These are phyloP conservation scores for Drosera spatulata DNA, from an alignment of 179 eudicot genomes.

Conservation along the genomic window DNA sequence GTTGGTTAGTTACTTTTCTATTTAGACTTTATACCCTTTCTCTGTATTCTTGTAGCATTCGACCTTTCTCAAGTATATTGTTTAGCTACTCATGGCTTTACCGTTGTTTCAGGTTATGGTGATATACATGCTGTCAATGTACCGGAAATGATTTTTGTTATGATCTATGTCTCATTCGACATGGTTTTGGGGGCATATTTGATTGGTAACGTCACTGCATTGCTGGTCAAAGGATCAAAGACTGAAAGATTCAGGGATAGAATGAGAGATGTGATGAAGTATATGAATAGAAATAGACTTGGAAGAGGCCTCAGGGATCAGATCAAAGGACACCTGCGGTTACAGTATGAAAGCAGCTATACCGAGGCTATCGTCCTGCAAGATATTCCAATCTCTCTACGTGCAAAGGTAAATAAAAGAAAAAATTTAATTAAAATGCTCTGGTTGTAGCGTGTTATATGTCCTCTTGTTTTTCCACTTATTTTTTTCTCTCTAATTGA, in stretches of 20 bases:
- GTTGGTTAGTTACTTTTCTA: constrained; percentile 50
- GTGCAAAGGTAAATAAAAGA: constrained; percentile 54
- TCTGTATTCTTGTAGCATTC: neutral
- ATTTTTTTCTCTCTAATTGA: no score
- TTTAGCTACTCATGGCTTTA: neutral
- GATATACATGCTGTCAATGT: constrained; percentile 90
- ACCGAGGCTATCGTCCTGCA: constrained; percentile 70
- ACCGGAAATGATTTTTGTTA: constrained; percentile 89
- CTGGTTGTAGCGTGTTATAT: no score
- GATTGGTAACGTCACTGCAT: constrained; percentile 91
- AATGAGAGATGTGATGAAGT: constrained; percentile 79
- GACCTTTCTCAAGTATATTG: neutral
- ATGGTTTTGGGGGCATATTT: constrained; percentile 93
- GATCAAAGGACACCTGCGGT: constrained; percentile 73
- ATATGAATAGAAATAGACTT: constrained; percentile 73
- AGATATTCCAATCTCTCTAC: constrained; percentile 82
- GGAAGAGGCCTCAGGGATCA: constrained; percentile 66
- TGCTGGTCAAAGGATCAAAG: constrained; percentile 88
- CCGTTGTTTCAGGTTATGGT: constrained; percentile 62
- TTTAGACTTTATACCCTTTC: neutral
- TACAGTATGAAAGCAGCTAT: constrained; percentile 89
- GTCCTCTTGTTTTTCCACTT: no score
- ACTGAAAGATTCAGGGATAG: constrained; percentile 81
- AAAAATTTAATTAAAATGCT: no score
- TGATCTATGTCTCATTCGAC: constrained; percentile 88